Evolutionary conservation across 192 early-diverging fungal genomes (phyloP).

Genomic region (Backusella luteola): DNA sequence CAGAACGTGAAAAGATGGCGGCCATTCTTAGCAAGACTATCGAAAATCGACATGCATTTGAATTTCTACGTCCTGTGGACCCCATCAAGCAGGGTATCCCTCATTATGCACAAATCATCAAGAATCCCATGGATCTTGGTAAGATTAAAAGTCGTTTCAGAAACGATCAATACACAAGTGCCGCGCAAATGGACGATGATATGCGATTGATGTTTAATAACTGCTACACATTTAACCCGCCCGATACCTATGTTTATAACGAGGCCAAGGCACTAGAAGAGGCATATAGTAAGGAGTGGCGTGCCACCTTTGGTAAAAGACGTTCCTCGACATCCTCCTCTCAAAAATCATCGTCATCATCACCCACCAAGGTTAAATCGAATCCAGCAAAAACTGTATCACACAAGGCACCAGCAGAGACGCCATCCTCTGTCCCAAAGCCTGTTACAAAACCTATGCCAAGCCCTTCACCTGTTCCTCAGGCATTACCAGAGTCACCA

Average conservation of each 20-base stretch:
- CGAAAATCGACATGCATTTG: constrained; percentile 44
- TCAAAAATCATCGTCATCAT: neutral
- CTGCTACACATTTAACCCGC: constrained; percentile 73
- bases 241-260: constrained; percentile 59
- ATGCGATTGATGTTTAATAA: constrained; percentile 62
- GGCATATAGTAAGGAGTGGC: constrained; percentile 52
- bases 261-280: constrained; percentile 57
- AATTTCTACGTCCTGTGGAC: constrained; percentile 62
- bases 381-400: neutral
- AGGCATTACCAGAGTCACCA: neutral
- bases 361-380: neutral
- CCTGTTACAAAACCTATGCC: neutral
- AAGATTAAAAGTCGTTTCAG: constrained; percentile 52
- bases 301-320: constrained; percentile 37
- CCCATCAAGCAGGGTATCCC: constrained; percentile 60
- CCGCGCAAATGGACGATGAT: constrained; percentile 45
- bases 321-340: neutral
- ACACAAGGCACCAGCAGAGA: neutral
- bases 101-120: constrained; percentile 61
- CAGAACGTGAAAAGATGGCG: constrained; percentile 20
- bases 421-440: neutral
- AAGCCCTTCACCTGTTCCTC: neutral
- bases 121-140: constrained; percentile 66
- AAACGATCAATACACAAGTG: constrained; percentile 35
- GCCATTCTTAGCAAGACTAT: constrained; percentile 43